Conservation (phyloP, 176 grass and related monocot species). For the Puya raimondii region DNA sequence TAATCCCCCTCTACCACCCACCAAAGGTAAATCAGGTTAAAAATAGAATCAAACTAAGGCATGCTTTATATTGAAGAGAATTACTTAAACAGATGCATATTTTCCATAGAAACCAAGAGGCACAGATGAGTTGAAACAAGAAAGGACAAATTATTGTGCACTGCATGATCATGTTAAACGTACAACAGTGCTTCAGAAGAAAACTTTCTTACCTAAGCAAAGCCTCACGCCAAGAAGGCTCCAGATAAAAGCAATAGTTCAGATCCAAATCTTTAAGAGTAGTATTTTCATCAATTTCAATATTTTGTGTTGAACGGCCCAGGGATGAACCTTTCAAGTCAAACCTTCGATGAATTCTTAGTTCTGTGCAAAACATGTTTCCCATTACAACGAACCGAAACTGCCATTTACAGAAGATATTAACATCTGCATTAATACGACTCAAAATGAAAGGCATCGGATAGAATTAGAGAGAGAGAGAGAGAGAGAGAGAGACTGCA, state of each 20-base stretch:
- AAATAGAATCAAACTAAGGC: not conserved
- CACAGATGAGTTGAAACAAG: not conserved
- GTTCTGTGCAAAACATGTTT: slow-evolving; percentile 99
- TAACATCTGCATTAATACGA: slow-evolving; percentile 11
- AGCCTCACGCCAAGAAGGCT: slow-evolving; percentile 94
- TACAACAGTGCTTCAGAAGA: not conserved
- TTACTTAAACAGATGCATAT: not conserved
- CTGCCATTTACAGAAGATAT: slow-evolving; percentile 41
- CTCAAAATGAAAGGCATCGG: not conserved
- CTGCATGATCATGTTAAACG: not conserved
- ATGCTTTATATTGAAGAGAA: not conserved
- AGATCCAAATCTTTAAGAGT: slow-evolving; percentile 98
- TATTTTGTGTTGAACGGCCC: slow-evolving; percentile 81
- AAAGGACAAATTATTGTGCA: not conserved
- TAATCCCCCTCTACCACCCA: too few species aligned
- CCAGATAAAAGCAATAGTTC: slow-evolving; percentile 89
- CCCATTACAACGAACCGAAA: slow-evolving; percentile 99
- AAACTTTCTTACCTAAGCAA: slow-evolving; percentile 63
- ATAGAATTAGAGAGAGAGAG: not conserved
- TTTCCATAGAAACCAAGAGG: not conserved
- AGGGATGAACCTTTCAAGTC: slow-evolving; percentile 97
- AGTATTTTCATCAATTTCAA: slow-evolving; percentile 97
- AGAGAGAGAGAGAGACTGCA: not conserved
- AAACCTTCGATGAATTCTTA: slow-evolving; percentile 90
- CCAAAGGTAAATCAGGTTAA: not conserved